Evolutionary conservation across 208 protist genomes (phyloP).

Genomic region (Leptomonas pyrrhocoris): DNA sequence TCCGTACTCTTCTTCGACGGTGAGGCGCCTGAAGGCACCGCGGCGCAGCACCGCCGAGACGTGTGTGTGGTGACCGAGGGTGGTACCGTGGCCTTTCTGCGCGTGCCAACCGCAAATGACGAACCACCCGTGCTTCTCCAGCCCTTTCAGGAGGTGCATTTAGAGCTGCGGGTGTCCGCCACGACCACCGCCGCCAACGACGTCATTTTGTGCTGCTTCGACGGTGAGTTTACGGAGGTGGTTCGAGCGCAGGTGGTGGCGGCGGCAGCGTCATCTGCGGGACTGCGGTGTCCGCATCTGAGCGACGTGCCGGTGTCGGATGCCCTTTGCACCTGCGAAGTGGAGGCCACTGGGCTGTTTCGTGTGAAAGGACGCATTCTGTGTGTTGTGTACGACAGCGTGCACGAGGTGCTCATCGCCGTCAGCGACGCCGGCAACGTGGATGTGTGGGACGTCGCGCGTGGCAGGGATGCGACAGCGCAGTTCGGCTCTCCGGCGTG

Average conservation of each 20-base stretch:
- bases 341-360: slow-evolving; percentile 44
- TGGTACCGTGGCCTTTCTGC: slow-evolving; percentile 15
- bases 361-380: slow-evolving; percentile 43
- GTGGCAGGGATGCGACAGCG: slow-evolving; percentile 42
- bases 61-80: slow-evolving; percentile 17
- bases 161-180: slow-evolving; percentile 23
- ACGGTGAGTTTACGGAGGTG: slow-evolving; percentile 29
- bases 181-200: not conserved
- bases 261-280: not conserved
- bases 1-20: slow-evolving; percentile 14
- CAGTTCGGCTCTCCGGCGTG: slow-evolving; percentile 42
- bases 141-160: slow-evolving; percentile 26
- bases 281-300: not conserved
- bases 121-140: slow-evolving; percentile 1
- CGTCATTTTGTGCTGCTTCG: slow-evolving; percentile 24
- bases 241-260: slow-evolving; percentile 11
- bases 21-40: not conserved
- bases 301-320: not conserved
- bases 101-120: not conserved
- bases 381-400: slow-evolving; percentile 36
- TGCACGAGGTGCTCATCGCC: slow-evolving; percentile 33
- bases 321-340: slow-evolving; percentile 8
- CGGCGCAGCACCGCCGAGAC: not conserved
- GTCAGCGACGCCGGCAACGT: slow-evolving; percentile 55
- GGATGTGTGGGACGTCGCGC: slow-evolving; percentile 58